Base-by-base conservation (phyloP, 257 asterid species). In the Ballota nigra region DNA sequence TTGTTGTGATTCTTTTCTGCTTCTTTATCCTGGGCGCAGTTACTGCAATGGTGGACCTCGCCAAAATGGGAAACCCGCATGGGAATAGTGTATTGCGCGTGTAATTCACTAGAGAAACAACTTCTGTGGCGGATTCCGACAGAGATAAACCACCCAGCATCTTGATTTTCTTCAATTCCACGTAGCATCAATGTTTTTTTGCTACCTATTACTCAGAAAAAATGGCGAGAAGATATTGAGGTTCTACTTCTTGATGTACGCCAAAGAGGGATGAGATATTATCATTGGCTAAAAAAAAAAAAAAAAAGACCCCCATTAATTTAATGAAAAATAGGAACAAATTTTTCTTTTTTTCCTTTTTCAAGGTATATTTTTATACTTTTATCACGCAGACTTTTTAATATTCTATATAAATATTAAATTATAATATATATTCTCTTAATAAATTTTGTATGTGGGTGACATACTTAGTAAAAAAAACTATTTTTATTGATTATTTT, bases 61-160 rank as follows among this genome's bases (percentile, higher is more conserved):
- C 81, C 22, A 70, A 66, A 31, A 72, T 10, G 28, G 84, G 77
- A 69, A 68, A 56, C 72, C 80, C 69, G 31, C 71, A 63, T 40
- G 79, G 75, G 23, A 59, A 65, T 53, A 72, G 34, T 5, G 79
- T 56, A 62, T 57, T 78, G 8, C 62, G 71, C 20, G 67, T 8
- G 74, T 53, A 72, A 63, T 79, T 80, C 12, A 58, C 41, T 28
- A 70, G 53, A 36, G 74, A 75, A 3, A 56, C 12, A 45, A 67
- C 7, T 69, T 75, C 85, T 55, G 78, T 55, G 58, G 74, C 43
- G 67, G 84, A 69, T 68, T 81, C 84, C 6, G 81, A 68, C 34
- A 69, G 33, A 16, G 79, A 80, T 61, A 79, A 69, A 6, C 79
- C 75, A 10, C 78, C 78, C 0, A 70, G 33, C 86, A 83, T 83